Percentiles rank a stretch among this genome's conserved stretches.
Conservation (phyloP, 2,329 filamentous ascomycete species). For the Madurella mycetomatis region DNA sequence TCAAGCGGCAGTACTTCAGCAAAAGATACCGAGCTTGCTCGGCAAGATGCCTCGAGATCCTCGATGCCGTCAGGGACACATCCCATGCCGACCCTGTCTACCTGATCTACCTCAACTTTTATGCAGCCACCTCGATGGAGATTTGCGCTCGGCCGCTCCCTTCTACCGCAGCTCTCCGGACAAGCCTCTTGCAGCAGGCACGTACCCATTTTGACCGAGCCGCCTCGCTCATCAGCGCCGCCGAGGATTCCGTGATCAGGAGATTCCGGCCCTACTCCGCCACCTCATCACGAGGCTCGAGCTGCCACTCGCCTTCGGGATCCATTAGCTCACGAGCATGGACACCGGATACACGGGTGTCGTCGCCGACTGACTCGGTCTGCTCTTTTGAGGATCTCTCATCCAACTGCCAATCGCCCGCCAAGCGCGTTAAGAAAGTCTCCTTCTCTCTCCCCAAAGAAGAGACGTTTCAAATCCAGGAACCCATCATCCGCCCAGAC, state of each 20-base stretch:
- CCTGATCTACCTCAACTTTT: conserved; percentile 57
- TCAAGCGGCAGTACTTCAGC: conserved; percentile 51
- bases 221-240: conserved; percentile 42
- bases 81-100: conserved; percentile 48
- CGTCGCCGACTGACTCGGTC: conserved; percentile 45
- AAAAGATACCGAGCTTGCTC: conserved; percentile 51
- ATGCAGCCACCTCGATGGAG: conserved; percentile 57
- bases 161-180: conserved; percentile 42
- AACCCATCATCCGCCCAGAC: conserved; percentile 53
- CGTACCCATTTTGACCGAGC: conserved; percentile 49
- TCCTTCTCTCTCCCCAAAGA: conserved; percentile 38
- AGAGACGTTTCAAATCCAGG: conserved; percentile 31
- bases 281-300: conserved; percentile 34
- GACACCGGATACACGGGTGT: conserved; percentile 40
- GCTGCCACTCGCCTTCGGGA: conserved; percentile 43
- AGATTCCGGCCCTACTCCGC: conserved; percentile 36
- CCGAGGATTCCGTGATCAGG: conserved; percentile 39
- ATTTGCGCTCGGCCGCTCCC: conserved; percentile 49
- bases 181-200: conserved; percentile 47
- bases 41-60: conserved; percentile 48
- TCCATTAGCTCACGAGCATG: conserved; percentile 43
- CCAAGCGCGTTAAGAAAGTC: conserved; percentile 38
- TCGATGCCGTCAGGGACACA: conserved; percentile 44
- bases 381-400: conserved; percentile 35
- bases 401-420: conserved; percentile 25